These are phyloP conservation scores for Pyricularia grisea DNA, from an alignment of 2,329 filamentous ascomycete species.

Conservation along the genomic window DNA sequence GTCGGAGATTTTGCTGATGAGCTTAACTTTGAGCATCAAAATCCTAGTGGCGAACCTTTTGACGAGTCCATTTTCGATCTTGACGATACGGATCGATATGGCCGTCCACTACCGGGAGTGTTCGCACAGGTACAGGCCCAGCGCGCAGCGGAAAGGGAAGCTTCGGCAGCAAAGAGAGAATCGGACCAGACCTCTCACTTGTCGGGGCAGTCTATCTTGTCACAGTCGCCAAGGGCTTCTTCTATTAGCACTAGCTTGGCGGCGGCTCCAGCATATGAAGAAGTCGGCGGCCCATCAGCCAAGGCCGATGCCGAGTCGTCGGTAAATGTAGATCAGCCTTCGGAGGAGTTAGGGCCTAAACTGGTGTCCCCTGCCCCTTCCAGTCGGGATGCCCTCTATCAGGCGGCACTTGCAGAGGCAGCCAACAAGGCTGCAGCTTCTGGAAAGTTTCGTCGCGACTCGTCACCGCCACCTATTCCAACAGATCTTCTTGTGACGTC, in stretches of 20 bases:
- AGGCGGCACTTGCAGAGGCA: constrained; percentile 75
- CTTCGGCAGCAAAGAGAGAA: constrained; percentile 27
- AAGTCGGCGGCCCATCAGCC: constrained; percentile 5
- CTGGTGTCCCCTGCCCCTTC: constrained; percentile 2
- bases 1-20: constrained; percentile 37
- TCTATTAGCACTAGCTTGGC: constrained; percentile 21
- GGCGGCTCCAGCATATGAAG: neutral
- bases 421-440: constrained; percentile 67
- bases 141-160: constrained; percentile 22
- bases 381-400: constrained; percentile 49
- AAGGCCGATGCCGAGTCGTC: neutral
- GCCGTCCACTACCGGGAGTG: constrained; percentile 48
- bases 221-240: constrained; percentile 43
- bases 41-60: constrained; percentile 38
- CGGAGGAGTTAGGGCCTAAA: neutral
- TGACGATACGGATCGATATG: constrained; percentile 53
- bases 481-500: constrained; percentile 24
- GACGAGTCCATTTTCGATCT: constrained; percentile 68
- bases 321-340: neutral
- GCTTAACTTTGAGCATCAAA: constrained; percentile 26
- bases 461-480: constrained; percentile 18
- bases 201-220: constrained; percentile 32
- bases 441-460: constrained; percentile 62
- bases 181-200: constrained; percentile 36
- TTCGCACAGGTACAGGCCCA: constrained; percentile 44